Conservation (phyloP, 192 early-diverging fungal genomes). For the Lobulomyces angularis region DNA sequence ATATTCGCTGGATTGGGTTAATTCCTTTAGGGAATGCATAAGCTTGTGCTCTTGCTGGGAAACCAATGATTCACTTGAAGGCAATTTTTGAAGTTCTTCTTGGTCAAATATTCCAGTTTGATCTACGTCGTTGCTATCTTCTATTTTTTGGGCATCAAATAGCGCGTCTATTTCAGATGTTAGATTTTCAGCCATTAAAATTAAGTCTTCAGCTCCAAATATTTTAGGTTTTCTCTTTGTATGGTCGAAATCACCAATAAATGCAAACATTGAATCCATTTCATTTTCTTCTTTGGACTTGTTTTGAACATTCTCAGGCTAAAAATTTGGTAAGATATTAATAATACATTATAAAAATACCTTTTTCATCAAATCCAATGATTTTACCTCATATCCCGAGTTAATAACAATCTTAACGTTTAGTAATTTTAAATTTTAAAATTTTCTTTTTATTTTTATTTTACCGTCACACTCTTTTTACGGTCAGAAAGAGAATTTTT, state of each 20-base stretch:
- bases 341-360: too few relatives aligned
- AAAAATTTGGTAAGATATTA: too few relatives aligned
- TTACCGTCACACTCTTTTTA: neutral
- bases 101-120: neutral
- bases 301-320: neutral
- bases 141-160: conserved; percentile 2
- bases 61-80: neutral
- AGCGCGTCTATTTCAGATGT: conserved; percentile 22
- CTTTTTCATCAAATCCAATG: neutral
- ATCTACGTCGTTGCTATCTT: neutral
- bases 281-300: conserved; percentile 2
- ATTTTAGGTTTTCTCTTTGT: conserved; percentile 4
- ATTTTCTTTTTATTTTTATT: neutral
- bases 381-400: neutral
- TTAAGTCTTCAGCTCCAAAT: conserved; percentile 13
- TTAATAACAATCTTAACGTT: conserved; percentile 3
- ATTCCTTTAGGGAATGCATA: neutral
- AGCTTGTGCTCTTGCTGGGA: too few relatives aligned
- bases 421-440: conserved; percentile 16
- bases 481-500: too few relatives aligned
- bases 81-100: neutral
- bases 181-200: conserved; percentile 18
- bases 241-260: conserved; percentile 32
- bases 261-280: conserved; percentile 28
- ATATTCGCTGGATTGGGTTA: conserved; percentile 9